Evolutionary conservation across 352 stramenopile species (phyloP), one percentile per base, ranked within the genome.

Genomic region (Phytophthora chlamydospora): DNA sequence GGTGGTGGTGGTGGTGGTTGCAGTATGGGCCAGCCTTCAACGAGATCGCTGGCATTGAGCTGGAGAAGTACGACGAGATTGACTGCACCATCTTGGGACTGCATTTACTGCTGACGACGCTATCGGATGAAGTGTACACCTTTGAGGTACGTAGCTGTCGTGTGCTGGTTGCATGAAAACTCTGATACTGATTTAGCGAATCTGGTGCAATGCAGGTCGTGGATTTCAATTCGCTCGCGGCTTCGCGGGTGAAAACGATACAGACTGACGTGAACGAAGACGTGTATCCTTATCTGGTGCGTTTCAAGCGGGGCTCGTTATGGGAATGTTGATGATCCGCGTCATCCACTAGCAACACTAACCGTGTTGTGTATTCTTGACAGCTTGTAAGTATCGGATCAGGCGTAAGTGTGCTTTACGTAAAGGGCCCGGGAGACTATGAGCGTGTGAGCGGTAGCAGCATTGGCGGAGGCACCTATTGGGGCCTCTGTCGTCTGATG

Each of bases 381-480:
- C 44, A 95, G 68, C 80, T 99, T 40, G 98, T 99, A 13, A 99
- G 95, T 46, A 99, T 99, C 66, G 98, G 98, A 5, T 99, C 96
- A 1, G 98, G 98, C 35, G 97, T 99, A 38, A 99, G 95, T 56
- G 97, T 99, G 38, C 62, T 99, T 43, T 78, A 97, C 60, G 93
- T 98, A 12, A 95, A 97, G 58, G 91, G 93, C 0, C 91, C 95
- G 2, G 84, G 89, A 50, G 89, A 97, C 47, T 98, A 97, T 73
- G 91, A 98, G 67, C 96, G 98, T 68, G 96, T 99, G 55, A 99
- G 96, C 58, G 98, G 98, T 45, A 99, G 94, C 45, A 98, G 94
- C 40, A 98, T 99, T 67, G 98, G 98, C 29, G 98, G 98, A 29
- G 98, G 97, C 31, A 99, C 98, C 0, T 99, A 99, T 80, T 99